phyloP scores from a whole-genome alignment of 805 yeast species.

The Candida loeiensis region DNA sequence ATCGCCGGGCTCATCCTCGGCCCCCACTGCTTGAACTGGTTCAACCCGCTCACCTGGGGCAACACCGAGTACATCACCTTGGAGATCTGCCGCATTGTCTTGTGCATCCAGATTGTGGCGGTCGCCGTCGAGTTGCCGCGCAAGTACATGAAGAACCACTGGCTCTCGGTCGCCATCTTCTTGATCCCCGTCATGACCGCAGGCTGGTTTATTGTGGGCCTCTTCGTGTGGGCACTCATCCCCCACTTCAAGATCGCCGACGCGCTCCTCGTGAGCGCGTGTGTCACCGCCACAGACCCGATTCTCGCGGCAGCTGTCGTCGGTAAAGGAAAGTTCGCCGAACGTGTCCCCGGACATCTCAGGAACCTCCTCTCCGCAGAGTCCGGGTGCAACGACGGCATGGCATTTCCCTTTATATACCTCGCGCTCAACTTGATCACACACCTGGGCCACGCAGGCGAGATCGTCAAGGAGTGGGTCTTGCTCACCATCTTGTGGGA shows the following conservation, averaged over 20 bases:
- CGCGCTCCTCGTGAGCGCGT: constrained; percentile 73
- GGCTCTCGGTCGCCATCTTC: constrained; percentile 70
- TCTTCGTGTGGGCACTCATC: constrained; percentile 73
- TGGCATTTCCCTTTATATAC: constrained; percentile 89
- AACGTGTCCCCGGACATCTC: constrained; percentile 89
- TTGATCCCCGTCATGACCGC: constrained; percentile 84
- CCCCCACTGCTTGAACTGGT: constrained; percentile 82
- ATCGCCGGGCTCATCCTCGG: constrained; percentile 84
- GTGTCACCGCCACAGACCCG: constrained; percentile 94
- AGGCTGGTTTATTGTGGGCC: constrained; percentile 84
- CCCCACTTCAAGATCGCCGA: constrained; percentile 71
- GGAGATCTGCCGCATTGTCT: constrained; percentile 77
- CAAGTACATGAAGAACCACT: constrained; percentile 80
- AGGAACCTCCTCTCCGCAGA: constrained; percentile 81
- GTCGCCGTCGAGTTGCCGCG: constrained; percentile 92
- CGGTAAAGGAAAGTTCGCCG: constrained; percentile 89
- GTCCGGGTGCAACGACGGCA: constrained; percentile 90
- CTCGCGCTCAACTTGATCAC: constrained; percentile 65
- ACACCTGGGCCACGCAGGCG: constrained; percentile 61
- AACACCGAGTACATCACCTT: constrained; percentile 76
- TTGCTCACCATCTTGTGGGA: constrained; percentile 73
- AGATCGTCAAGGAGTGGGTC: constrained; percentile 78
- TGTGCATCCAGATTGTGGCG: constrained; percentile 87
- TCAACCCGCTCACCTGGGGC: constrained; percentile 81
- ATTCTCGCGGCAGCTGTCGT: constrained; percentile 94